phyloP scores from a whole-genome alignment of 129 eudicot species.

The Cynara cardunculus region DNA sequence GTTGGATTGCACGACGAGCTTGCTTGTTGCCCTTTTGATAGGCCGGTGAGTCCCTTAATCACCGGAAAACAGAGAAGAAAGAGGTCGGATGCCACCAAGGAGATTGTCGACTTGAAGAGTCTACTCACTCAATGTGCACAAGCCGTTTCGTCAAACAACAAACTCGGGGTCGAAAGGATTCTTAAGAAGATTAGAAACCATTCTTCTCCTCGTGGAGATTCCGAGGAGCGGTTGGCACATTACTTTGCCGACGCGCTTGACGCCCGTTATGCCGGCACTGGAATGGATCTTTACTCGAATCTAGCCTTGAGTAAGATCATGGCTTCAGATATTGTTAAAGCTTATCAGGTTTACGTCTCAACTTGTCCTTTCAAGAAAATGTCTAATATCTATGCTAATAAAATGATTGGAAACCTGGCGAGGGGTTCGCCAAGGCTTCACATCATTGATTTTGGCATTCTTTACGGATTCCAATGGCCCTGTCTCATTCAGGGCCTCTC shows the following conservation, averaged over 20 bases:
- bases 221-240: conserved; percentile 37
- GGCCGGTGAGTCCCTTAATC: conserved; percentile 6
- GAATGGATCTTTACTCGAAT: conserved; percentile 32
- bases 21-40: conserved; percentile 29
- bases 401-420: conserved; percentile 36
- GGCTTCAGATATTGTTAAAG: conserved; percentile 32
- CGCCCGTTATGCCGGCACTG: conserved; percentile 41
- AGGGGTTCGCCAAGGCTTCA: conserved; percentile 49
- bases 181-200: conserved; percentile 33
- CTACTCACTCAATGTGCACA: conserved; percentile 43
- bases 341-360: conserved; percentile 40
- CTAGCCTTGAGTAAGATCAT: conserved; percentile 16
- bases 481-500: conserved; percentile 56
- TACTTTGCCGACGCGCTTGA: conserved; percentile 47
- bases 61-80: conserved; percentile 33
- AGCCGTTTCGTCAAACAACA: conserved; percentile 37
- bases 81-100: conserved; percentile 10
- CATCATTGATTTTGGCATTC: conserved; percentile 70
- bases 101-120: conserved; percentile 37
- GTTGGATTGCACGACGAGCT: conserved; percentile 33
- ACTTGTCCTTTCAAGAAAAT: conserved; percentile 58
- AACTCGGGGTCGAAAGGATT: conserved; percentile 5
- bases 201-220: conserved; percentile 45
- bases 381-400: conserved; percentile 45
- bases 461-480: conserved; percentile 78